phyloP scores from a whole-genome alignment of 2,329 filamentous ascomycete genomes.

The Elsinoe perseae region DNA sequence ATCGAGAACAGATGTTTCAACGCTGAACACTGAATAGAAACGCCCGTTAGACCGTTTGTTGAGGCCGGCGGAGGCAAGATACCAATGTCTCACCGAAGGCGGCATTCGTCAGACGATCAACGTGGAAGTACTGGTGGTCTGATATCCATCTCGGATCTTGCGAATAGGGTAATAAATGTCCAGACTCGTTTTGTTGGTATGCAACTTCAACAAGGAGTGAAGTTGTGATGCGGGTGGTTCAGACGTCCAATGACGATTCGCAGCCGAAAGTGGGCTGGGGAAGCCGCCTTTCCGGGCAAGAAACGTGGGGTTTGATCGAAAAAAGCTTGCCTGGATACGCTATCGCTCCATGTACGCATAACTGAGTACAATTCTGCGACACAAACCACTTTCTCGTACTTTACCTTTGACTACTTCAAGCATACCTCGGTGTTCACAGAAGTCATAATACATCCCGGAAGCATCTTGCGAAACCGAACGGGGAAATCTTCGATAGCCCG shows the following conservation, averaged over 20 bases:
- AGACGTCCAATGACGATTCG: background rate
- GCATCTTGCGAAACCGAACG: background rate
- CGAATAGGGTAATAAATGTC: background rate
- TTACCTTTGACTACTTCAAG: background rate
- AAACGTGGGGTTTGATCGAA: background rate
- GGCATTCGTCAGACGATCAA: slow-evolving; percentile 1
- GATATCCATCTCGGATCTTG: background rate
- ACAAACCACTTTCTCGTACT: background rate
- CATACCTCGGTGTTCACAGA: background rate
- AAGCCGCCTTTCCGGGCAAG: background rate
- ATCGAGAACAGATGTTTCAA: slow-evolving; percentile 15
- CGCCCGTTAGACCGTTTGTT: slow-evolving; percentile 8
- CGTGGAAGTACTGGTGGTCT: background rate
- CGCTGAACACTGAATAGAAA: slow-evolving; percentile 14
- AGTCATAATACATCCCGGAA: background rate
- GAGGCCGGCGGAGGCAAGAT: background rate
- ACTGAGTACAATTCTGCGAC: background rate
- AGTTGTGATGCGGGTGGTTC: background rate
- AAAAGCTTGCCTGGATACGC: background rate
- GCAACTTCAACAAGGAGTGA: background rate
- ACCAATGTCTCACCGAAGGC: slow-evolving; percentile 4
- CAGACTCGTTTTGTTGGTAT: background rate
- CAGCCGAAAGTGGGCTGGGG: background rate
- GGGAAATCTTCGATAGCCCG: background rate
- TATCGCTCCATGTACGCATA: background rate